Evolutionary conservation across 1,284 basidiomycete genomes (phyloP), one percentile per base, ranked within the genome.

Genomic region (Malassezia japonica): DNA sequence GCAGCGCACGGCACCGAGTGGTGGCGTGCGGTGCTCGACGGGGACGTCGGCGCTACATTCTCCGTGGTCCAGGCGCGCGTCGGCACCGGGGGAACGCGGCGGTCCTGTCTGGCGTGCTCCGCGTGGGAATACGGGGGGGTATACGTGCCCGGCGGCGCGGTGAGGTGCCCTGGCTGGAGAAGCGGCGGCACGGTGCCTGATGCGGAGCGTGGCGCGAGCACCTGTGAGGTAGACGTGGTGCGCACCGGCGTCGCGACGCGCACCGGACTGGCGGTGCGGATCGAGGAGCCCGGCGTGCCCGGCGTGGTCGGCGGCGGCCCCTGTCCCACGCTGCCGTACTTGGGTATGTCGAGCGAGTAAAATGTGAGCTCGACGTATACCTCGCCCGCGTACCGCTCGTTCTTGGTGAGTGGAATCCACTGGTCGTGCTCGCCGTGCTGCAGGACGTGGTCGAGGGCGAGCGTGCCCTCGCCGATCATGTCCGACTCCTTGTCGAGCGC

Each of bases 341-440:
- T 24, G 23, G 38, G 38, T 13, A 40, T 7, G 15, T 40, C 15
- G 24, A 40, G 28, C 23, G 38, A 40, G 41, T 71, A 72, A 37
- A 69, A 72, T 31, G 70, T 72, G 36, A 72, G 61, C 48, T 72
- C 70, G 44, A 72, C 60, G 23, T 67, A 72, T 28, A 72, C 66
- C 46, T 72, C 68, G 29, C 70, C 70, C 15, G 64, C 62, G 40
- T 67, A 70, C 10, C 66, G 64, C 33, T 64, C 68, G 25, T 66
- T 67, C 9, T 63, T 56, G 37, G 59, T 62, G 55, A 72, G 65
- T 18, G 62, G 84, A 69, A 94, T 91, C 92, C 92, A 98, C 71
- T 95, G 92, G 76, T 99, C 94, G 2, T 88, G 89, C 74, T 96
- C 92, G 41, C 94, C 94, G 74, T 86, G 89, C 56, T 86, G 87